phyloP scores from a whole-genome alignment of 1,284 basidiomycete genomes.

The Pterula multifida region DNA sequence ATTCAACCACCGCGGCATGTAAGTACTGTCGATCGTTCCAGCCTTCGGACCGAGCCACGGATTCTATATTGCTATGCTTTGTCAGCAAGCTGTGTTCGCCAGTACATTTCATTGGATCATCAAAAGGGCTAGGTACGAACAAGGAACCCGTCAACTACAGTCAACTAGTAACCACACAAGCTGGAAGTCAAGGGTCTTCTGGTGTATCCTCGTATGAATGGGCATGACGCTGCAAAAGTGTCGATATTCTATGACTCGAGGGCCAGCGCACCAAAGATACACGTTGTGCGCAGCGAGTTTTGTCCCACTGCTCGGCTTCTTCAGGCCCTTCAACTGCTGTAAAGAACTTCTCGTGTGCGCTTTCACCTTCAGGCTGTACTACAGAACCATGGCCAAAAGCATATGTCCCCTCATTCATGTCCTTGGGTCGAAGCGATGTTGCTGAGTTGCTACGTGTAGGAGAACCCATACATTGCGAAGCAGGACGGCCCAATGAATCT shows the following conservation, averaged over 20 bases:
- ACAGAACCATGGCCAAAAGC: conserved; percentile 3
- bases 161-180: too few relatives aligned
- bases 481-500: neutral
- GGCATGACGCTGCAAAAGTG: neutral
- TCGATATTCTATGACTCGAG: conserved; percentile 16
- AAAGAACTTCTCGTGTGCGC: conserved; percentile 33
- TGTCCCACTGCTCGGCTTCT: conserved; percentile 75
- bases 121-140: too few relatives aligned
- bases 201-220: neutral
- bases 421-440: neutral
- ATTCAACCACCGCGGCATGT: too few relatives aligned
- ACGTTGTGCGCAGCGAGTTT: conserved; percentile 71
- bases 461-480: neutral
- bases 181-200: neutral
- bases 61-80: too few relatives aligned
- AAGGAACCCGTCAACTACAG: too few relatives aligned
- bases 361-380: conserved; percentile 14
- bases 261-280: conserved; percentile 70
- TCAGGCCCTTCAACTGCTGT: conserved; percentile 31
- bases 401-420: conserved; percentile 9
- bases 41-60: too few relatives aligned
- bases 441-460: neutral
- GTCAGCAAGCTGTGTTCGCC: too few relatives aligned
- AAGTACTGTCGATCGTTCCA: too few relatives aligned
- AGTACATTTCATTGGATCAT: too few relatives aligned